Evolutionary conservation across 768 basidiomycete species (phyloP), one percentile per base, ranked within the genome.

Genomic region (Strobilomyces dryophilus): DNA sequence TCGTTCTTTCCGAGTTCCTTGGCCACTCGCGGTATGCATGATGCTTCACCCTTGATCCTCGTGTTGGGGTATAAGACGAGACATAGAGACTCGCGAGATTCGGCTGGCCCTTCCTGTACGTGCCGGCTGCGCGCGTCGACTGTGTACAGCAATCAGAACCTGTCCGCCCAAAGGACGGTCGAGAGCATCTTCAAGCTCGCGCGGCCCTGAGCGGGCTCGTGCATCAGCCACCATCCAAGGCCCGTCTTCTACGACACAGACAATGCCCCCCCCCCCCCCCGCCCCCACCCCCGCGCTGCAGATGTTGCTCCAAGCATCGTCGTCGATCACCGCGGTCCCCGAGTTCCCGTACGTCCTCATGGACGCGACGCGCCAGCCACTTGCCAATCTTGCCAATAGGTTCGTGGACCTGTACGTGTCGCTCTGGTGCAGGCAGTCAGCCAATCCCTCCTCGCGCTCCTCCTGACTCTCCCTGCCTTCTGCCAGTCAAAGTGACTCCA

Each of bases 251-350:
- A 76, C 35, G 66, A 75, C 53, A 73, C 74, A 1, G 61, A 72
- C 60, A 59, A n/a, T n/a, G n/a, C n/a, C n/a, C n/a, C n/a, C n/a
- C n/a, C n/a, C n/a, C n/a, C n/a, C n/a, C n/a, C n/a, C 62, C 1
- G 88, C 89, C 6, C 79, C 94, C 40, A 81, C 91, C 11, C 87
- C 92, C 1, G 84, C 92, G 0, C 72, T 95, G n/a, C n/a, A n/a
- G 24, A 2, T 24, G 24, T n/a, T n/a, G n/a, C n/a, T n/a, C n/a
- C n/a, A n/a, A n/a, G n/a, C n/a, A n/a, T n/a, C n/a, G n/a, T n/a
- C n/a, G 15, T 32, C 41, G 0, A 62, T 75, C 18, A 4, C 26
- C 8, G 3, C 54, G 2, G 55, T 65, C 5, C 69, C 68, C 4
- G 74, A 74, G 55, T 76, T 71, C 60, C 56, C 49, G 40, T 69